Evolutionary conservation across 306 rosid genomes (phyloP).

Genomic region (Quercus ilex): DNA sequence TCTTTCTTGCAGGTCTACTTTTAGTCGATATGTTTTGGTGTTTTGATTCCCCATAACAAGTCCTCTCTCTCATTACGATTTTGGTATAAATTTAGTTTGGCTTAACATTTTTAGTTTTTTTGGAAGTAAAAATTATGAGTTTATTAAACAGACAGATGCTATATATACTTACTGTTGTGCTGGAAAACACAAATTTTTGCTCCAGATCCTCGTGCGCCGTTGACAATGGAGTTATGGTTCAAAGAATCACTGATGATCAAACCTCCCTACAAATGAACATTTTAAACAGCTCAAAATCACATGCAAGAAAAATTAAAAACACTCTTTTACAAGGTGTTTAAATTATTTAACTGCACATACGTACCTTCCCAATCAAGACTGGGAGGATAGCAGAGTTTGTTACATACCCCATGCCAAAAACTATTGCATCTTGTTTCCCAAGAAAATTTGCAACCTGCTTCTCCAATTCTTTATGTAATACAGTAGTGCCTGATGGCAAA

Average conservation of each 20-base stretch:
- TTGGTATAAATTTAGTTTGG: no score
- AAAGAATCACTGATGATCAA: constrained; percentile 83
- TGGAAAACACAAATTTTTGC: constrained; percentile 81
- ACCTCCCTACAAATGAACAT: constrained; percentile 45
- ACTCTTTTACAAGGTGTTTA: neutral
- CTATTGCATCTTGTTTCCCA: constrained; percentile 78
- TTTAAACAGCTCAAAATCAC: no score
- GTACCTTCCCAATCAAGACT: constrained; percentile 66
- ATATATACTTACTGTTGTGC: constrained; percentile 48
- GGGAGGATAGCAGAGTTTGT: constrained; percentile 89
- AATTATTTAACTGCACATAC: constrained; percentile 1
- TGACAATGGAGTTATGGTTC: constrained; percentile 81
- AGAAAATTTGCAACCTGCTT: constrained; percentile 58
- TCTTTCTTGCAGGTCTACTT: no score
- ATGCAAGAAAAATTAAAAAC: neutral
- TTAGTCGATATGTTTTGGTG: no score
- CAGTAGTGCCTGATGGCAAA: constrained; percentile 50
- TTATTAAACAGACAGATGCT: neutral
- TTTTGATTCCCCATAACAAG: no score
- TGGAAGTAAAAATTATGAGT: no score
- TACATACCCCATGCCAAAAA: constrained; percentile 86
- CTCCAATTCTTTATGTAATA: constrained; percentile 63
- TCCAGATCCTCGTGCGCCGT: constrained; percentile 94
- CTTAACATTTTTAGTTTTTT: no score
- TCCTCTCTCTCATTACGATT: no score